Evolutionary conservation across 1,139 yeast genomes (phyloP), one percentile per base, ranked within the genome.

Genomic region (Blastobotrys illinoisensis): DNA sequence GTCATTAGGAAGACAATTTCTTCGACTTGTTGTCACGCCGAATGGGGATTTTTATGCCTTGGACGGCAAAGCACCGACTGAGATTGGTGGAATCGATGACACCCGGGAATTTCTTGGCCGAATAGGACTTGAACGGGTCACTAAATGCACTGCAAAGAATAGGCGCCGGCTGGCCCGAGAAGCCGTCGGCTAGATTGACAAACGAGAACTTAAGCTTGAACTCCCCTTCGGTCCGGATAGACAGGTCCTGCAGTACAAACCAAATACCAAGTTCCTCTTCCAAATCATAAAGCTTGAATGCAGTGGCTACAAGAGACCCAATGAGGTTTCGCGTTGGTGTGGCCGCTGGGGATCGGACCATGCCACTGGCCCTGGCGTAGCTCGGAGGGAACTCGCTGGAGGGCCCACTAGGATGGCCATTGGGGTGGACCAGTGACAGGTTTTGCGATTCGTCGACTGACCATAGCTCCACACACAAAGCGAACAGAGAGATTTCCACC

Each of bases 31-130:
- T 46, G 36, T 51, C 56, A 7, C 67, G 55, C 53, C 78, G 66
- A 40, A 74, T 71, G 13, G 78, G 75, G 21, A 75, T 74, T 56
- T 73, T 72, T 56, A 75, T 70, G n/a, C 79, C 79, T 58, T 75
- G 79, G 46, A 68, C 65, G 1, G 76, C 78, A 63, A 75, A 75
- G 20, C 74, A 69, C 43, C 74, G 62, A 28, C 77, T 74, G 45
- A 75, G 64, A 5, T 71, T 70, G 1, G 76, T 72, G 40, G 74
- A 66, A 50, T 74, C 77, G 47, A 73, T 73, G 21, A 75, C 78
- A 7, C 79, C 79, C 0, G 79, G 79, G 56, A 74, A 75, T 57
- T 70, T 72, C 57, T 75, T 75, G 2, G 79, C 78, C 23, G 75
- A 70, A 56, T 68, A 75, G 1, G 74, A 76, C 45, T 64, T 64